Evolutionary conservation across 345 rosid species (phyloP).

Genomic region (Gossypium herbaceum): DNA sequence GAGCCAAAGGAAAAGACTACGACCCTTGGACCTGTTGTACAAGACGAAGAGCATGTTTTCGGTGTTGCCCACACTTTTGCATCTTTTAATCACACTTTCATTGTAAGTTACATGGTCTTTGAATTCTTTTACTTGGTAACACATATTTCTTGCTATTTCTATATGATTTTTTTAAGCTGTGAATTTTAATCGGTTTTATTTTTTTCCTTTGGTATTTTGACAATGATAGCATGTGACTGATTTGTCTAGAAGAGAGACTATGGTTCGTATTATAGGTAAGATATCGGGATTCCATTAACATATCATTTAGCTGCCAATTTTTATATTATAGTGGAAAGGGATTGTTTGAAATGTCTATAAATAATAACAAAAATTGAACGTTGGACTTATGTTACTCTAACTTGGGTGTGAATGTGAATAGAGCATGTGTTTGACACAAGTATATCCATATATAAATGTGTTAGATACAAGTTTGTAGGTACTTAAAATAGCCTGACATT

Average conservation of each 20-base stretch:
- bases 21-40: not conserved
- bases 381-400: not conserved
- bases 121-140: not conserved
- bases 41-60: constrained; percentile 51
- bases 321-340: not conserved
- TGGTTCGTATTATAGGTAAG: constrained; percentile 33
- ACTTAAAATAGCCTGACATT: not conserved
- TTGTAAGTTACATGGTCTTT: constrained; percentile 39
- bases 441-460: not conserved
- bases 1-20: constrained; percentile 80
- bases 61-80: constrained; percentile 91
- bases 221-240: constrained; percentile 74
- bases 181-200: not conserved
- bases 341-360: not conserved
- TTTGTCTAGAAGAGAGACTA: constrained; percentile 80
- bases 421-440: not conserved
- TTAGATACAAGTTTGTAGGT: not conserved
- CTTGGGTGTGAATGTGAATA: not conserved
- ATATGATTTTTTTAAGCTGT: not conserved
- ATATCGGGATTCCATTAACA: not conserved
- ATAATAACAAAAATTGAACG: not conserved
- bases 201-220: not conserved
- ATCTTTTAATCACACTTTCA: constrained; percentile 86
- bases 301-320: not conserved
- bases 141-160: not conserved